These are phyloP conservation scores for Saturnispora serradocipensis DNA, from an alignment of 805 yeast genomes.

Conservation along the genomic window DNA sequence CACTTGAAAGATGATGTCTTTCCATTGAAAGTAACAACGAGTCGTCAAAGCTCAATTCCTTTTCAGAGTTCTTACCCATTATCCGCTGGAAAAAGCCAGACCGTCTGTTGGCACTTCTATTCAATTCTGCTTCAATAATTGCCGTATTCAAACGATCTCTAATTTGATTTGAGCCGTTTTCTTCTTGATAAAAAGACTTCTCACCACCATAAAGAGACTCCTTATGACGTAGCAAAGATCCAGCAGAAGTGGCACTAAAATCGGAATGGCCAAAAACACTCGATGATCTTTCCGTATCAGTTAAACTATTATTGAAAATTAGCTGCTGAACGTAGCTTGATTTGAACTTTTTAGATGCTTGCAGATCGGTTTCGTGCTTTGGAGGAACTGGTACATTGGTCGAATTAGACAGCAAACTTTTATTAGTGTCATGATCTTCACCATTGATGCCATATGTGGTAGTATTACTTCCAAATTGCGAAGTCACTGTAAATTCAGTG, in stretches of 20 bases:
- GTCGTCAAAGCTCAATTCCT: conserved; percentile 27
- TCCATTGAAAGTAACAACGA: conserved; percentile 21
- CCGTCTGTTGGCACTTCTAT: conserved; percentile 13
- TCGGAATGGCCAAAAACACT: conserved; percentile 52
- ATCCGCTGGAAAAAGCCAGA: conserved; percentile 6
- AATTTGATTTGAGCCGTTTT: conserved; percentile 15
- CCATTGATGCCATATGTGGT: neutral
- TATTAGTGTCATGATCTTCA: neutral
- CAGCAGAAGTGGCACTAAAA: conserved; percentile 84
- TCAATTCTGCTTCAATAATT: conserved; percentile 12
- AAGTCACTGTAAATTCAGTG: conserved; percentile 9
- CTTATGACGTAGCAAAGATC: conserved; percentile 69
- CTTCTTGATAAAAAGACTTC: conserved; percentile 5
- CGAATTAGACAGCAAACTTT: neutral
- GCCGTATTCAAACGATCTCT: conserved; percentile 27
- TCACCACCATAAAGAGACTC: conserved; percentile 10
- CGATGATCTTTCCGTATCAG: conserved; percentile 30
- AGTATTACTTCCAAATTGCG: conserved; percentile 3
- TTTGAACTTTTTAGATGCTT: conserved; percentile 9
- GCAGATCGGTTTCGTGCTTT: conserved; percentile 20
- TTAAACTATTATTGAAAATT: conserved; percentile 20
- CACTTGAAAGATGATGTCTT: conserved; percentile 5
- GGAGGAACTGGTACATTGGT: conserved; percentile 29
- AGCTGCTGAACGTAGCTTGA: conserved; percentile 21
- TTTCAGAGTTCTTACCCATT: conserved; percentile 7